Base-by-base conservation (phyloP, 192 early-diverging fungal genomes). In the Entomortierella parvispora region DNA sequence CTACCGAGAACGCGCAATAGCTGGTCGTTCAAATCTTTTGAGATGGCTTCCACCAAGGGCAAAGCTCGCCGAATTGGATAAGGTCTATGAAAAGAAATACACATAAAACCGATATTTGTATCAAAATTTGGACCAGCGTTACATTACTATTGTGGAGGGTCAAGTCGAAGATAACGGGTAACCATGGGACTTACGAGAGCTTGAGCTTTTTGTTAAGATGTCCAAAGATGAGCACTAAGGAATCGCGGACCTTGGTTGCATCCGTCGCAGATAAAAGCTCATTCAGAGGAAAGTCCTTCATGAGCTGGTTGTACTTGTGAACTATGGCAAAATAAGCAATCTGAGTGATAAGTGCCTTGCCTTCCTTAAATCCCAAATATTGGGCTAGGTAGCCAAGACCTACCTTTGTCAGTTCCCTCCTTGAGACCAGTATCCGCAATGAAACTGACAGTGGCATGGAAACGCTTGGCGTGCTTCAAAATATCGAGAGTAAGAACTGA, bases 191-290 rank as follows among this genome's bases (percentile, higher is more conserved):
- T 68, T 86, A 87, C 84, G 94, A 93, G 56, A 99, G 85, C 79
- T 93, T 95, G 37, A 99, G 90, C 82, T 99, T 99, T 79, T 97
- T 98, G 85, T 94, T 98, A 43, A 99, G 71, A 83, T 99, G 98
- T 17, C 83, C 89, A 88, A 99, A 99, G 62, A 99, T 94, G 55
- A 88, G 80, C 44, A 82, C 64, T 14, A 99, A 55, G 0, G 95
- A 90, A 5, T 91, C 86, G 55, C 87, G 83, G 55, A 96, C 87
- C 62, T 95, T 93, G 11, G 85, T 87, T 2, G 97, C 85, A 70
- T 99, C 97, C 14, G 97, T 96, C 0, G 97, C 94, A 7, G 97
- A 89, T 51, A 99, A 85, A 34, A 99, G 85, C 77, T 99, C 98
- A 79, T 96, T 95, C 45, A 99, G 81, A 18, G 98, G 98, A 58